These are phyloP conservation scores for Scheffersomyces stipitis DNA, from an alignment of 805 yeast genomes.

Conservation along the genomic window DNA sequence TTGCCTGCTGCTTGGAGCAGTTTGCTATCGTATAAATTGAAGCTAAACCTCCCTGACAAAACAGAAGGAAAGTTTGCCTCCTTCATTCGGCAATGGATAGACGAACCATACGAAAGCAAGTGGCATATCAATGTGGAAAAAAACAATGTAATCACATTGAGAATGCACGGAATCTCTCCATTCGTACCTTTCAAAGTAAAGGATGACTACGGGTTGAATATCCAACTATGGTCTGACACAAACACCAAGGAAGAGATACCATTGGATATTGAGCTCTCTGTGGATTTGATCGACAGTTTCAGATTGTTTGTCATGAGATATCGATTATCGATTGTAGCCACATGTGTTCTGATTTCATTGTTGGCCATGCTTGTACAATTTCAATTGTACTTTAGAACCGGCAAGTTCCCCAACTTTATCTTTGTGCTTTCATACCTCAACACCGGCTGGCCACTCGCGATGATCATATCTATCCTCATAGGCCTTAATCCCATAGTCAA, in stretches of 20 bases:
- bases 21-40: slow-evolving; percentile 51
- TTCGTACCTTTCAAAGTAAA: slow-evolving; percentile 55
- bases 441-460: slow-evolving; percentile 17
- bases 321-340: slow-evolving; percentile 69
- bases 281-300: slow-evolving; percentile 61
- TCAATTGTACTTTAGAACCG: slow-evolving; percentile 22
- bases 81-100: slow-evolving; percentile 63
- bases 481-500: slow-evolving; percentile 40
- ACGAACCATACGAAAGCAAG: slow-evolving; percentile 70
- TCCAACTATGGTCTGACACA: slow-evolving; percentile 49
- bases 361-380: slow-evolving; percentile 58
- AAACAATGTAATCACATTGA: slow-evolving; percentile 23
- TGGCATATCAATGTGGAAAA: slow-evolving; percentile 63
- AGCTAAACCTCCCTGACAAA: slow-evolving; percentile 10
- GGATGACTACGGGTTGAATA: slow-evolving; percentile 20
- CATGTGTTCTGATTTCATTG: slow-evolving; percentile 62
- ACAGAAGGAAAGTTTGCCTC: slow-evolving; percentile 47
- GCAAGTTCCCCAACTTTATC: slow-evolving; percentile 29
- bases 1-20: slow-evolving; percentile 62
- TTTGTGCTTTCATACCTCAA: slow-evolving; percentile 37
- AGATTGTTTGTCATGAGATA: slow-evolving; percentile 72
- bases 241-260: slow-evolving; percentile 19
- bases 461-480: slow-evolving; percentile 23
- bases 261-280: slow-evolving; percentile 40
- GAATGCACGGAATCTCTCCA: slow-evolving; percentile 70